Percentiles rank a stretch among this genome's conserved stretches.
Conservation (phyloP, 306 rosid species). For the Inga laurina region DNA sequence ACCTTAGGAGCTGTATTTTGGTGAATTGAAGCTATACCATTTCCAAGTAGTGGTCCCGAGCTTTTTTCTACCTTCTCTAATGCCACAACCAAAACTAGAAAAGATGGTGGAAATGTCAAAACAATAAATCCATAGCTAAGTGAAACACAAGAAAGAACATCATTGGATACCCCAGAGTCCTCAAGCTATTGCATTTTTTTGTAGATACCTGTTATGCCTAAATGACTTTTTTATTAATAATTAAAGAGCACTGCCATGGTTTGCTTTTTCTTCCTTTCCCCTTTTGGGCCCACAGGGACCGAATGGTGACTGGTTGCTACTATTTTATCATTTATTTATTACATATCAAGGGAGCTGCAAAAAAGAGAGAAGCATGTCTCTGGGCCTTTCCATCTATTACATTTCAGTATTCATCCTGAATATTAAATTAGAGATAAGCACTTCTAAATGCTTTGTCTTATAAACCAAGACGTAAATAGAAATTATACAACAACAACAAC, state of each 20-base stretch:
- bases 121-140: not conserved
- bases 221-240: constrained; percentile 17
- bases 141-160: constrained; percentile 7
- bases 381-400: not conserved
- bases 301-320: not conserved
- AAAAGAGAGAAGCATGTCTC: not conserved
- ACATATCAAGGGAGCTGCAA: not conserved
- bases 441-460: not conserved
- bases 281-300: not conserved
- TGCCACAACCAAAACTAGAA: constrained; percentile 84
- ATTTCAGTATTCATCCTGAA: not conserved
- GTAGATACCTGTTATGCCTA: constrained; percentile 6
- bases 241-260: constrained; percentile 1
- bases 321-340: not conserved
- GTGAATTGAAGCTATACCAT: constrained; percentile 89
- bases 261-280: not conserved
- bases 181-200: constrained; percentile 11
- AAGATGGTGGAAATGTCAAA: constrained; percentile 32
- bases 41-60: constrained; percentile 88
- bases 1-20: constrained; percentile 97
- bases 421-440: not conserved
- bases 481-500: not conserved
- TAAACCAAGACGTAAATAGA: constrained; percentile 15
- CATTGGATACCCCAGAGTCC: not conserved
- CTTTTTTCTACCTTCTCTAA: constrained; percentile 87